A percentile compares a stretch with the other conserved stretches of the same genome.
These are phyloP conservation scores for Raphanus sativus DNA, from an alignment of 345 rosid genomes.

Conservation along the genomic window DNA sequence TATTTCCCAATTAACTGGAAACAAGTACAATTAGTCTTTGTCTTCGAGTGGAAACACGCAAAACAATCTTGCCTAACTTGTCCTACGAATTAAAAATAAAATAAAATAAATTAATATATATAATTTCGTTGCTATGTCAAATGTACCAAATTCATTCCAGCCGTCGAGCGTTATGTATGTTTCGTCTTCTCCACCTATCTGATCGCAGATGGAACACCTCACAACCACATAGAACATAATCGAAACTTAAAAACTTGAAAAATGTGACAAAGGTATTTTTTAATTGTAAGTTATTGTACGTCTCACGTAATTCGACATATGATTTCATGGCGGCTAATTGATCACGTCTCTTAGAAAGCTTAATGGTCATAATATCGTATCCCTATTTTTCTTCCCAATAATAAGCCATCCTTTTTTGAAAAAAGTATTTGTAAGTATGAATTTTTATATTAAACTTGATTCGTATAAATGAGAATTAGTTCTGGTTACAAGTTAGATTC, in stretches of 20 bases:
- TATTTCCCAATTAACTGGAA: background rate
- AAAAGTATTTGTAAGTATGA: no score
- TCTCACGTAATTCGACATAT: constrained; percentile 28
- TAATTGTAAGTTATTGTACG: constrained; percentile 13
- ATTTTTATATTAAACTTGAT: no score
- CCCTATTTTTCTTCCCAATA: background rate
- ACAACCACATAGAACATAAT: constrained; percentile 10
- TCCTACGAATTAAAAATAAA: background rate
- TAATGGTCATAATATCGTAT: constrained; percentile 29
- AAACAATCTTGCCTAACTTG: constrained; percentile 6
- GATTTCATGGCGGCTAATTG: background rate
- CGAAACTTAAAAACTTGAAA: background rate
- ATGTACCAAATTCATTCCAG: constrained; percentile 16
- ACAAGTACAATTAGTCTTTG: background rate
- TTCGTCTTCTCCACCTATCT: constrained; percentile 34
- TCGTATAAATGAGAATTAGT: no score
- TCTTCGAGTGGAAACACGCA: background rate
- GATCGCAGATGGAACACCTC: constrained; percentile 31
- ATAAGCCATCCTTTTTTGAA: no score
- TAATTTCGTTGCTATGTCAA: background rate
- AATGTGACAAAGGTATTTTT: background rate
- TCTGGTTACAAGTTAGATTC: no score
- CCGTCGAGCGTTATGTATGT: constrained; percentile 14
- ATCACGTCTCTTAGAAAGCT: constrained; percentile 36
- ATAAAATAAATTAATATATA: background rate